Base-by-base conservation (phyloP, 768 basidiomycete species). In the Xerocomus spinulosus region DNA sequence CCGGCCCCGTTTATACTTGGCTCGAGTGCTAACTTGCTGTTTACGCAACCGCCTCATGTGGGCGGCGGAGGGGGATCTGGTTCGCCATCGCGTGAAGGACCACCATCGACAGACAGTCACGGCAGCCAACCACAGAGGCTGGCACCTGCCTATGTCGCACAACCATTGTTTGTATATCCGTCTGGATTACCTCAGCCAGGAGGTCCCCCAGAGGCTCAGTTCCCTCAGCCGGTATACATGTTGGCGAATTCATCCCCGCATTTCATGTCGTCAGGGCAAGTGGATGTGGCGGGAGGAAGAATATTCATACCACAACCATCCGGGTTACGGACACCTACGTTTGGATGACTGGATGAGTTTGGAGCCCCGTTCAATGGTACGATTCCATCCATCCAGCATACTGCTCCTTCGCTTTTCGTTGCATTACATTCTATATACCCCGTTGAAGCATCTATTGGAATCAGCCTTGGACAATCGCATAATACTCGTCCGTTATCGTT, bases 1-100 rank as follows among this genome's bases (percentile, higher is more conserved):
- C 53, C 64, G n/a, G 48, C 57, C 2, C 66, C 67, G 5, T 68
- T 63, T 12, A 55, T 66, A 32, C 57, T 68, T 13, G 64, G 64
- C 3, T 64, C 65, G 14, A 66, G 60, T 35, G 58, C 62, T 4
- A 67, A 66, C 17, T 24, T 66, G 15, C 20, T 68, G 26, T 67
- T 68, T 39, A 21, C 64, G 17, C 60, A 62, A 7, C 62, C 44
- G 0, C 8, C 30, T 13, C 60, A 49, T 1, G 14, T 33, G 5
- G 55, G 42, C 0, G 55, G 42, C 0, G 53, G 46, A 2, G 44
- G 57, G 0, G 46, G 59, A 3, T 66, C 63, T 1, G 52, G 63
- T 2, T 68, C 64, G 10, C 67, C 66, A 3, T 62, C 67, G 2
- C 57, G 58, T n/a, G 66, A 67, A 4, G 62, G 65, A 2, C 42